Conservation (phyloP, 1,139 yeast species). For the Lodderomyces elongisporus region DNA sequence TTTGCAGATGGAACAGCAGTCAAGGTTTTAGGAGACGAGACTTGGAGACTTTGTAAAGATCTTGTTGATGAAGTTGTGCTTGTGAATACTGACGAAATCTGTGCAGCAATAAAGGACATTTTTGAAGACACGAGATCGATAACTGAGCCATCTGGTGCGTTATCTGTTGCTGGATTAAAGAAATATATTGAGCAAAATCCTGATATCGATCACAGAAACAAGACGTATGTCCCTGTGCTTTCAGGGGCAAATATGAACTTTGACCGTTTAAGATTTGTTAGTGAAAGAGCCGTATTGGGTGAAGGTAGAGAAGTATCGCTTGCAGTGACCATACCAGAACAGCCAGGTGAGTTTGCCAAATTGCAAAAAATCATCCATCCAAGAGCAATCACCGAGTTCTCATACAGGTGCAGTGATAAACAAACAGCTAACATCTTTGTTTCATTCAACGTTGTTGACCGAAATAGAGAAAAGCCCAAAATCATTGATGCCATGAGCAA, state of each 20-base stretch:
- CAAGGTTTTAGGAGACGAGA: conserved; percentile 81
- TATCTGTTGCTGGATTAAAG: conserved; percentile 91
- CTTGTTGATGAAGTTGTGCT: conserved; percentile 84
- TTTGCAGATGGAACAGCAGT: conserved; percentile 99
- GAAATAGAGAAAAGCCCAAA: conserved; percentile 47
- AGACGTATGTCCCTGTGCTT: conserved; percentile 76
- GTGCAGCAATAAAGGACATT: conserved; percentile 96
- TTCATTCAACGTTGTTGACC: conserved; percentile 77
- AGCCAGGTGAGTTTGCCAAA: conserved; percentile 81
- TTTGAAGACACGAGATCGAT: conserved; percentile 93
- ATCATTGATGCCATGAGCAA: conserved; percentile 37
- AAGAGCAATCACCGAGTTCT: conserved; percentile 86
- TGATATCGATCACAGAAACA: conserved; percentile 64
- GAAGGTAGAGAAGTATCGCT: conserved; percentile 95
- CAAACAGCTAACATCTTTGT: conserved; percentile 75
- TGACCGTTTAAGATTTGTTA: conserved; percentile 91
- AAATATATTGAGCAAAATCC: conserved; percentile 66
- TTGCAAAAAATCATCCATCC: conserved; percentile 77
- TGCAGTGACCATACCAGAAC: conserved; percentile 85
- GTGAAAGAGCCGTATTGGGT: conserved; percentile 96
- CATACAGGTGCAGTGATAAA: conserved; percentile 65
- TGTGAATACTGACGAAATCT: conserved; percentile 89
- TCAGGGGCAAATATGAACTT: conserved; percentile 99
- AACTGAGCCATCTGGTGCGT: conserved; percentile 96
- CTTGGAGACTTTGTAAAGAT: conserved; percentile 73